phyloP scores from a whole-genome alignment of 352 stramenopile species.

The Pythium aphanidermatum region DNA sequence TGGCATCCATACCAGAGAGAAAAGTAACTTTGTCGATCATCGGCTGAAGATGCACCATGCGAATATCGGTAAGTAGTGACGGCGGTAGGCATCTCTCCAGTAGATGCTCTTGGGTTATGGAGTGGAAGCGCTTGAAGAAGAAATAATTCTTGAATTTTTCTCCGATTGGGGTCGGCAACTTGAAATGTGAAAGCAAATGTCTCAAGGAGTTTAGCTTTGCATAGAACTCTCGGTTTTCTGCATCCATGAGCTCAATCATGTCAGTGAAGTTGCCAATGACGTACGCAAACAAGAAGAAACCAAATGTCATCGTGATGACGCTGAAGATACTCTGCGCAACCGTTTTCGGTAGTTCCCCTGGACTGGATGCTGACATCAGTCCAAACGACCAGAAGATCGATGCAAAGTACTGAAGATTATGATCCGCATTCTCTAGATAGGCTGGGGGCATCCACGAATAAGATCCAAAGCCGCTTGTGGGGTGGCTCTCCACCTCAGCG shows the following conservation, averaged over 20 bases:
- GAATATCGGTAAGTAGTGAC: conserved; percentile 61
- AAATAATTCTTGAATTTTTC: conserved; percentile 59
- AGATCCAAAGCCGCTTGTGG: conserved; percentile 8
- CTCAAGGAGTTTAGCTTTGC: conserved; percentile 41
- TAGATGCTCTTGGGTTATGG: conserved; percentile 64
- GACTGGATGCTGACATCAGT: conserved; percentile 52
- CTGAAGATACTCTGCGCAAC: conserved; percentile 44
- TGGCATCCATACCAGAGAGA: conserved; percentile 42
- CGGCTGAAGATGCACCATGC: conserved; percentile 54
- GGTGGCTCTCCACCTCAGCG: background rate
- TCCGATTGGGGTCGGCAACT: conserved; percentile 30
- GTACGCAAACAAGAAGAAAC: conserved; percentile 72
- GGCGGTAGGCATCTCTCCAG: conserved; percentile 57
- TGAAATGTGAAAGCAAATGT: conserved; percentile 51
- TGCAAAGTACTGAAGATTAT: conserved; percentile 44
- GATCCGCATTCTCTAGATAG: conserved; percentile 21
- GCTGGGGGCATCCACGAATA: conserved; percentile 28
- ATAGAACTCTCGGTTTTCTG: conserved; percentile 62
- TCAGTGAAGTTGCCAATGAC: conserved; percentile 69
- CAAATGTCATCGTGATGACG: conserved; percentile 48
- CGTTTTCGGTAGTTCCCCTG: conserved; percentile 46
- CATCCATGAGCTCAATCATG: conserved; percentile 62
- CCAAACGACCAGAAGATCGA: conserved; percentile 67
- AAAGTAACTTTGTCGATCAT: conserved; percentile 73
- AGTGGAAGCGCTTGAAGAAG: conserved; percentile 69